A percentile compares a stretch with the other conserved stretches of the same genome.
Evolutionary conservation across 345 rosid genomes (phyloP).

Genomic region (Turnera subulata): DNA sequence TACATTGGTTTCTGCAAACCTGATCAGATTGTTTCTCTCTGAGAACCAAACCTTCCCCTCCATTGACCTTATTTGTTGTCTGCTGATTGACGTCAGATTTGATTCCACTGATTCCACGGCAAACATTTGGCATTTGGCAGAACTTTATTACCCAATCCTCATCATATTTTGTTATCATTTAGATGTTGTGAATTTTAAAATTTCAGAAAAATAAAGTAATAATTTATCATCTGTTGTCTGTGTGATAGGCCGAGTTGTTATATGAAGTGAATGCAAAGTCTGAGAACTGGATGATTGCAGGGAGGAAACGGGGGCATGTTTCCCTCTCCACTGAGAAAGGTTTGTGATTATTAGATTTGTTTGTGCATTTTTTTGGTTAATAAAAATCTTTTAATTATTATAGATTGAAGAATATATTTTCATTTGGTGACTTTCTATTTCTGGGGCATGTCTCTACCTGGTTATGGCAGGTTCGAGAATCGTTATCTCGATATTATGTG

Average conservation of each 20-base stretch:
- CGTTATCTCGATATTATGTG: constrained; percentile 67
- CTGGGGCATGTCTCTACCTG: background rate
- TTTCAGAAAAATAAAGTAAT: background rate
- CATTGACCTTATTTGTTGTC: too few species aligned
- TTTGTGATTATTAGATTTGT: constrained; percentile 18
- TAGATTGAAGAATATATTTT: background rate
- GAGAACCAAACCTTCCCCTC: too few species aligned
- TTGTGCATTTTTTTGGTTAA: background rate
- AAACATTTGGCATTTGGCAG: too few species aligned
- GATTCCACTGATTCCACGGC: too few species aligned
- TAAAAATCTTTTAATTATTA: background rate
- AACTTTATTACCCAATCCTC: background rate
- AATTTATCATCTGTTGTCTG: constrained; percentile 5
- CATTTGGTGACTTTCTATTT: background rate
- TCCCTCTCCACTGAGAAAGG: constrained; percentile 72
- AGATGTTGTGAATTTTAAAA: background rate
- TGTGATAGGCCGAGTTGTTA: constrained; percentile 66
- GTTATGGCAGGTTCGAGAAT: constrained; percentile 59
- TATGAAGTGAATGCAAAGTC: constrained; percentile 78
- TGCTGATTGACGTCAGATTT: too few species aligned
- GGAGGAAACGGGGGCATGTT: constrained; percentile 86
- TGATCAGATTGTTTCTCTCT: too few species aligned
- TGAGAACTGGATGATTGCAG: constrained; percentile 95
- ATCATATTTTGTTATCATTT: background rate
- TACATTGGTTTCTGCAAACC: too few species aligned